Base-by-base conservation (phyloP, 2,329 filamentous ascomycete species). In the Fusarium circinatum region DNA sequence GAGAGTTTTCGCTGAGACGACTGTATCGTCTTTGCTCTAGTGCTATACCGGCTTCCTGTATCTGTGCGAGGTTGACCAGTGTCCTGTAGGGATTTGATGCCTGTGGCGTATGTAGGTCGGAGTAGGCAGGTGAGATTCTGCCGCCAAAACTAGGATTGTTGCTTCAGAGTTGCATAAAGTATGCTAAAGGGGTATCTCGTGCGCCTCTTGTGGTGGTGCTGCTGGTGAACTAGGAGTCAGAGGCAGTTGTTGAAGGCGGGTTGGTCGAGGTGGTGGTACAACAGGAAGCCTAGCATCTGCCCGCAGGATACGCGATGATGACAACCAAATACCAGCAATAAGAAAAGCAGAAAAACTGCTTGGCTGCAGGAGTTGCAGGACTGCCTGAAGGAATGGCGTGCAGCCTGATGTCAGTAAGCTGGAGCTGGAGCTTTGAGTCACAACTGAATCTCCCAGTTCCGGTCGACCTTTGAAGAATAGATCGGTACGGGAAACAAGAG, bases 151-250 rank as follows among this genome's bases (percentile, higher is more conserved):
- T 60, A 62, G 71, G 71, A 69, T 66, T 65, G 30, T 65, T 45
- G 57, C 64, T 66, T 64, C 62, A 69, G 60, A 66, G 70, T 36
- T 68, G 74, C 75, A 75, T 75, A 61, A 65, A 69, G 56, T 76
- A 74, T 78, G 65, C 72, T 70, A 20, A 54, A 72, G 63, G 65
- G 45, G 71, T 76, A 74, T 67, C 73, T 72, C 67, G 65, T 75
- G 72, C 61, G 70, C 60, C 62, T 62, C 61, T 73, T 64, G 60
- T 74, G 63, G 74, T 70, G 70, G 67, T 69, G 62, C 62, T 65
- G 71, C 47, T 63, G 63, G 51, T 71, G 68, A 67, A 68, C 26
- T 49, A 66, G 52, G 51, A 74, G 54, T 65, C 52, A 65, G 61
- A 65, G 60, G 65, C 32, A 65, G 54, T 47, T 32, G 64, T 61